A percentile compares a stretch with the other conserved stretches of the same genome.
Conservation (phyloP, 805 yeast genomes). For the Starmerella bombicola region DNA sequence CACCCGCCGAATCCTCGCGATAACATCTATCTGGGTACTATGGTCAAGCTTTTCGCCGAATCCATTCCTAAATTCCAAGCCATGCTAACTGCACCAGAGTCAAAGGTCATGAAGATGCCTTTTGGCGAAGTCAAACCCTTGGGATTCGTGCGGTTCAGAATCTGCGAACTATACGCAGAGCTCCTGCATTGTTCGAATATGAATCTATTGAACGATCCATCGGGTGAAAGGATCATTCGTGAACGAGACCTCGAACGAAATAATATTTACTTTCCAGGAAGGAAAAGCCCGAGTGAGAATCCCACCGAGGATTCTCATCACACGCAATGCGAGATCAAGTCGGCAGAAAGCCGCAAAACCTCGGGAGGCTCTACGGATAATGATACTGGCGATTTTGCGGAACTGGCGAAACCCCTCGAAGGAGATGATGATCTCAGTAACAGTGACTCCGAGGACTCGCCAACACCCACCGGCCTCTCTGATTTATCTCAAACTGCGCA, state of each 20-base stretch:
- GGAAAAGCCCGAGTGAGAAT: slow-evolving; percentile 14
- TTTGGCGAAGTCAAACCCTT: slow-evolving; percentile 58
- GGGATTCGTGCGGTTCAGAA: slow-evolving; percentile 83
- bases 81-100: slow-evolving; percentile 38
- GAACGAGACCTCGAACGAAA: slow-evolving; percentile 59
- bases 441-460: background rate
- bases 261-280: slow-evolving; percentile 30
- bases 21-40: slow-evolving; percentile 80
- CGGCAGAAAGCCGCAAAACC: background rate
- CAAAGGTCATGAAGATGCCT: slow-evolving; percentile 41
- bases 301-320: slow-evolving; percentile 18
- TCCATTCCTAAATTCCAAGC: slow-evolving; percentile 57
- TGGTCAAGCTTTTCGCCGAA: slow-evolving; percentile 65
- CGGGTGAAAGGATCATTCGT: slow-evolving; percentile 52
- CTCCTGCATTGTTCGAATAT: slow-evolving; percentile 93
- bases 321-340: background rate
- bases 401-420: background rate
- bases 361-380: background rate
- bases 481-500: background rate
- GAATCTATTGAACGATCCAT: slow-evolving; percentile 72
- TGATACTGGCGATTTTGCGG: background rate
- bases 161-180: slow-evolving; percentile 88
- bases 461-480: background rate
- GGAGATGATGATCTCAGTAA: background rate
- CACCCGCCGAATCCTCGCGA: slow-evolving; percentile 91